Evolutionary conservation across 108 stramenopile species (phyloP), one percentile per base, ranked within the genome.

Genomic region (Skeletonema marinoi): DNA sequence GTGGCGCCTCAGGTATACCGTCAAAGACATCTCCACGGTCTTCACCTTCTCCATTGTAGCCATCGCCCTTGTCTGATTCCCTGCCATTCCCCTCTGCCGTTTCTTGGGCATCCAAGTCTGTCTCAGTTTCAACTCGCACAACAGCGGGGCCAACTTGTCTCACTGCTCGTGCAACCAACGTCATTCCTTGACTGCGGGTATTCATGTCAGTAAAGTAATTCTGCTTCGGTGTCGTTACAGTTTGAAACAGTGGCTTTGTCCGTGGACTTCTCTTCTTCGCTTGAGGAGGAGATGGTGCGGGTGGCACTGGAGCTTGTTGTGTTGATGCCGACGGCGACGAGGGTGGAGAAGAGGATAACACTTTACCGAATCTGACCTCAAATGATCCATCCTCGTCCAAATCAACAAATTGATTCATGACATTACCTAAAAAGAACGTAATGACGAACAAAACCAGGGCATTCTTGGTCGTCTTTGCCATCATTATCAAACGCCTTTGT

Each of bases 101-200:
- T 13, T 17, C 67, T 16, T 30, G 42, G 31, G 3, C 9, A 38
- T 85, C 70, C 48, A 88, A 25, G 41, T 90, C 72, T 4, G 90
- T 90, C 76, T 95, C 92, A 4, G 93, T 96, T 75, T 97, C 96
- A 25, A 97, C 81, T 13, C 96, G 88, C 6, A 96, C 86, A 3
- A 94, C 93, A 7, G 94, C 77, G 19, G 94, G 96, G 32, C 94
- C 94, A 8, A 93, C 87, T 39, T 86, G 73, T 32, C 85, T 71
- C 0, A 96, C 94, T 11, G 93, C 96, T 21, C 87, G 80, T 16
- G 87, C 78, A 3, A 97, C 91, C 78, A 90, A 87, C 3, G 71
- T 54, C 67, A 89, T 35, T 0, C 80, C 75, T 36, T 64, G 63
- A 16, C 51, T 56, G 30, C 80, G 88, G 3, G 71, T 32, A 11